phyloP scores from a whole-genome alignment of 208 protist genomes.

The Wallacemonas collosoma region DNA sequence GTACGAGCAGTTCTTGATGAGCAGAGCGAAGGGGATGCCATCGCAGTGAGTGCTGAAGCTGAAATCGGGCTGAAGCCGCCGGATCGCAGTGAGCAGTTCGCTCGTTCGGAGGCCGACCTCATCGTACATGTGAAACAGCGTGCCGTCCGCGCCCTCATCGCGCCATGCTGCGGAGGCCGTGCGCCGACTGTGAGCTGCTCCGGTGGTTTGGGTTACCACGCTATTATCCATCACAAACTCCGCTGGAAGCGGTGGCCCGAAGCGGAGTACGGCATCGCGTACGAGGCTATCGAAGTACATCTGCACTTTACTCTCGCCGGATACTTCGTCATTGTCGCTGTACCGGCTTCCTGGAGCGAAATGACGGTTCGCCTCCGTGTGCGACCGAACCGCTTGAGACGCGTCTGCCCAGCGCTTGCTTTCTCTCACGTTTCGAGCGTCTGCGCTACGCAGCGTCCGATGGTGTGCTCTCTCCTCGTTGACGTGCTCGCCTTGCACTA shows the following conservation, averaged over 20 bases:
- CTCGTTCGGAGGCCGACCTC: slow-evolving; percentile 55
- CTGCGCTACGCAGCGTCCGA: background rate
- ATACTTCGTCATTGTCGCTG: slow-evolving; percentile 48
- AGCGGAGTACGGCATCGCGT: slow-evolving; percentile 57
- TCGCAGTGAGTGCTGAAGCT: slow-evolving; percentile 64
- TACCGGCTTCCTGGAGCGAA: slow-evolving; percentile 25
- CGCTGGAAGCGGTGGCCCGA: slow-evolving; percentile 75
- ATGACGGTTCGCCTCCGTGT: background rate
- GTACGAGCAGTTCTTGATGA: slow-evolving; percentile 82
- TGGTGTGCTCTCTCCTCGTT: slow-evolving; percentile 1
- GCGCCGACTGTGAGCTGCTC: background rate
- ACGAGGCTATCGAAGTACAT: slow-evolving; percentile 70
- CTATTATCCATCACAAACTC: slow-evolving; percentile 67
- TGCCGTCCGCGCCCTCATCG: slow-evolving; percentile 36
- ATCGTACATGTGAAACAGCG: slow-evolving; percentile 55
- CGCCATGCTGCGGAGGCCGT: slow-evolving; percentile 4
- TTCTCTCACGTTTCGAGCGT: background rate
- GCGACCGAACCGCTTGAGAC: background rate
- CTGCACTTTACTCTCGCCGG: slow-evolving; percentile 68
- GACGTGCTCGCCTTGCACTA: background rate
- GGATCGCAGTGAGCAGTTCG: slow-evolving; percentile 67
- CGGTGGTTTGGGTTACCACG: slow-evolving; percentile 23
- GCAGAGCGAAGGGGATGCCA: slow-evolving; percentile 72
- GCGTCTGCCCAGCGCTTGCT: slow-evolving; percentile 1
- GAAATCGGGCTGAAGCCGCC: slow-evolving; percentile 53